These are phyloP conservation scores for Tephrocybe sp. DNA, from an alignment of 768 basidiomycete species.

Conservation along the genomic window DNA sequence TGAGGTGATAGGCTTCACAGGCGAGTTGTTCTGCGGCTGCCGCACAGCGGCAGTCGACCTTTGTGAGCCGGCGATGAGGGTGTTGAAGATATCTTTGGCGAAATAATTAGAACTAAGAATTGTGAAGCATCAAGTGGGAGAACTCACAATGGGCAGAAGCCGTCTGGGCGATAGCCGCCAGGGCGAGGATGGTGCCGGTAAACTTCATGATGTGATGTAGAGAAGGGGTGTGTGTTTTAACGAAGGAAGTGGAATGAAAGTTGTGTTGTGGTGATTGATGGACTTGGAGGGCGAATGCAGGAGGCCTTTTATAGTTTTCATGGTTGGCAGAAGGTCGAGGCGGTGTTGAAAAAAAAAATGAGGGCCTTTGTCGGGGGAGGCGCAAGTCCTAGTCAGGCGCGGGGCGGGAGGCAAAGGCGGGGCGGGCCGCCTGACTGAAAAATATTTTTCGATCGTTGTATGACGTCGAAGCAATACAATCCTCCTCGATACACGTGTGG, in stretches of 20 bases:
- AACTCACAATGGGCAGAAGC: constrained; percentile 16
- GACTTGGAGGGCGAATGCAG: not conserved
- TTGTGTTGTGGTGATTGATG: not conserved
- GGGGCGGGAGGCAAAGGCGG: not conserved
- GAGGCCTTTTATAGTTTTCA: no score
- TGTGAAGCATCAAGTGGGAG: no score
- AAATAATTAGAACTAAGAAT: not conserved
- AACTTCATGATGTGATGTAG: constrained; percentile 21
- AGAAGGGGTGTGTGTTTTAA: constrained; percentile 7
- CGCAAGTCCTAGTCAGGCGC: no score
- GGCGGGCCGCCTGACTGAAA: no score
- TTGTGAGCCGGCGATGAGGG: constrained; percentile 23
- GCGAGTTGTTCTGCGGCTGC: constrained; percentile 37
- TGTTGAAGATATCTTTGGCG: constrained; percentile 28
- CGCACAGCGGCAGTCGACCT: constrained; percentile 31
- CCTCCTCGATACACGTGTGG: no score
- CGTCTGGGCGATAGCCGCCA: constrained; percentile 17
- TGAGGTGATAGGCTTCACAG: constrained; percentile 36
- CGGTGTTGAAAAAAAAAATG: no score
- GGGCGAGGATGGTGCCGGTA: constrained; percentile 14
- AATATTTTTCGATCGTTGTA: no score
- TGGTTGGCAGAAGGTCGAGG: no score
- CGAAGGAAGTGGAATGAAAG: not conserved
- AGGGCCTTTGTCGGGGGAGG: not conserved
- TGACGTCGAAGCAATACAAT: no score